Evolutionary conservation across 2,329 filamentous ascomycete genomes (phyloP).

Genomic region (Dactylellina parvicollis): DNA sequence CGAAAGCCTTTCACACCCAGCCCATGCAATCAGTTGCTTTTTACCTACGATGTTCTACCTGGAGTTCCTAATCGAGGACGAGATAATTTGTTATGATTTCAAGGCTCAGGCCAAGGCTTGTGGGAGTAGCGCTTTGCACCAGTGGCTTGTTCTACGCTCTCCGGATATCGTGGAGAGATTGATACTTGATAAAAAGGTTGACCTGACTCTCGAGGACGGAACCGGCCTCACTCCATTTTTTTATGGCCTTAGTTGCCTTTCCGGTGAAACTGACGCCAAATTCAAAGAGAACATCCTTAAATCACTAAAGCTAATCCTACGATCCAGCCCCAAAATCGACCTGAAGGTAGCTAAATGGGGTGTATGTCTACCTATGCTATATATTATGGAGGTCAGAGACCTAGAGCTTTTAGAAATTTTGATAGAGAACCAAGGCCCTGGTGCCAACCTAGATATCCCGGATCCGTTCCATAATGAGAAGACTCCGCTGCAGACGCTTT

Average conservation of each 20-base stretch:
- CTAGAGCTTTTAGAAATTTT: constrained; percentile 12
- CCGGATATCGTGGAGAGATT: constrained; percentile 9
- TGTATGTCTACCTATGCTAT: neutral
- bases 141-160: neutral
- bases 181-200: neutral
- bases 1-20: neutral
- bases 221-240: neutral
- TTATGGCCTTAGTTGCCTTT: neutral
- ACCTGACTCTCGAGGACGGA: neutral
- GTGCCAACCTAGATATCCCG: neutral
- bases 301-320: constrained; percentile 1
- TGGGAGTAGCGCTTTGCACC: neutral
- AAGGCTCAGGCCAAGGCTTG: neutral
- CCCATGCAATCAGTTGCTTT: neutral
- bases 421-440: neutral
- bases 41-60: neutral
- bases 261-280: neutral
- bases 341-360: neutral
- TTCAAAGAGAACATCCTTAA: neutral
- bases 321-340: neutral
- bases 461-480: neutral
- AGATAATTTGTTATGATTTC: neutral
- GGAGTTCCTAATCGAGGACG: constrained; percentile 16
- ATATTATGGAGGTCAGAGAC: neutral
- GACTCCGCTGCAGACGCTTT: neutral